Percentiles rank a stretch among this genome's conserved stretches.
phyloP scores from a whole-genome alignment of 176 grass and related monocot genomes.

The Zoysia japonica region DNA sequence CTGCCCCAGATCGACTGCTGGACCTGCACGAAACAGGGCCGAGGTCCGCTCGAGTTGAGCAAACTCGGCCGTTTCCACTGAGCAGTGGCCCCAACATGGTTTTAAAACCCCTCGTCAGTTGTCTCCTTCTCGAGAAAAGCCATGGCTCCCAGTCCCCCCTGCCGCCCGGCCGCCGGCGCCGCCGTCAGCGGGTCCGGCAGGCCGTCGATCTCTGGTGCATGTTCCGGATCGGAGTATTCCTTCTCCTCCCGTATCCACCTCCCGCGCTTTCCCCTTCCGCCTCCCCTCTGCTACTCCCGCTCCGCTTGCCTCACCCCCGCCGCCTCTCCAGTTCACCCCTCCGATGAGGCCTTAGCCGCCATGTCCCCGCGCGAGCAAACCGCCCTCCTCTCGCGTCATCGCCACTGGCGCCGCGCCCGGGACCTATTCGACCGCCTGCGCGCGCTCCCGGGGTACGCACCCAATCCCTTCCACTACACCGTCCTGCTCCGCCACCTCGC shows the following conservation, averaged over 20 bases:
- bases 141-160: conserved; percentile 15
- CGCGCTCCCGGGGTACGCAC: conserved; percentile 47
- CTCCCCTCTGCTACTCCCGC: conserved; percentile 25
- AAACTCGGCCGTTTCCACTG: background rate
- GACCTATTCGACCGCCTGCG: conserved; percentile 57
- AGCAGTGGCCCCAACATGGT: background rate
- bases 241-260: conserved; percentile 16
- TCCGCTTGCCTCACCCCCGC: background rate
- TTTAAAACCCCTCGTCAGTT: conserved; percentile 39
- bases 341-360: conserved; percentile 31
- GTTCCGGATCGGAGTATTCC: background rate
- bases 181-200: background rate
- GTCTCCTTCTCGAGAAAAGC: background rate
- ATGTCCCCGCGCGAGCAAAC: conserved; percentile 57
- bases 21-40: background rate
- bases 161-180: conserved; percentile 27
- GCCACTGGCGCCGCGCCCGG: conserved; percentile 55
- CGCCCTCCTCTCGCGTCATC: conserved; percentile 59
- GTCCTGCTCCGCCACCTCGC: conserved; percentile 61
- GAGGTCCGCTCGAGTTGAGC: background rate
- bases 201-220: background rate
- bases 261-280: conserved; percentile 15
- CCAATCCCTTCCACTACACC: conserved; percentile 63
- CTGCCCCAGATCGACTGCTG: background rate
- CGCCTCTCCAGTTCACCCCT: background rate